Conservation (phyloP, 176 grass and related monocot genomes). For the Tillandsia leiboldiana region DNA sequence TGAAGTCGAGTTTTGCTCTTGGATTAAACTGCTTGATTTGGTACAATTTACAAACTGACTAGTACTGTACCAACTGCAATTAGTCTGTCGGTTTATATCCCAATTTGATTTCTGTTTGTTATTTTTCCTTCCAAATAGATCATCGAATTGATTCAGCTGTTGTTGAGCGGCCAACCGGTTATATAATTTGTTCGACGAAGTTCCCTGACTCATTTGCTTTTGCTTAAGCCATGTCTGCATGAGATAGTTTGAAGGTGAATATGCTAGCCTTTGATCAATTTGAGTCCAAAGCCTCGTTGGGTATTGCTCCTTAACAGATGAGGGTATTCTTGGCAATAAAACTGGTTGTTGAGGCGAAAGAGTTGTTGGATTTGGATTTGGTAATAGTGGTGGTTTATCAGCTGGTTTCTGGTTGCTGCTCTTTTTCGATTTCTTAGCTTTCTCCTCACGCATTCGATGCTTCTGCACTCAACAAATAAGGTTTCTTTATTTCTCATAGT, state of each 20-base stretch:
- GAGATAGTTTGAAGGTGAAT: background rate
- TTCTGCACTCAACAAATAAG: background rate
- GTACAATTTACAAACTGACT: background rate
- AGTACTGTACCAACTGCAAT: background rate
- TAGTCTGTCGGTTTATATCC: background rate
- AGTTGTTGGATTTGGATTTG: background rate
- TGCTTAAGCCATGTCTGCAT: background rate
- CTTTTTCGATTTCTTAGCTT: background rate
- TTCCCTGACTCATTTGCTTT: background rate
- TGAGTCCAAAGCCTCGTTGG: background rate
- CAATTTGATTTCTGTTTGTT: background rate
- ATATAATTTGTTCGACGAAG: background rate
- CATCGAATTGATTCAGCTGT: background rate
- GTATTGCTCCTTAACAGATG: background rate
- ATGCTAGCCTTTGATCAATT: slow-evolving; percentile 1
- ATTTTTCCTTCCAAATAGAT: background rate
- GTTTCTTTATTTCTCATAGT: background rate
- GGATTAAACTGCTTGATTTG: background rate
- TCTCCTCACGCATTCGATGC: background rate
- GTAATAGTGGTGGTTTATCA: background rate
- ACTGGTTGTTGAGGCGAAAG: background rate
- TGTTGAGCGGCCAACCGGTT: background rate
- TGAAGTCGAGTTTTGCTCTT: background rate
- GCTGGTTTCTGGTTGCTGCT: background rate
- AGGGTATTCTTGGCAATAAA: background rate